These are phyloP conservation scores for Diaporthe eres DNA, from an alignment of 2,329 filamentous ascomycete species.

Conservation along the genomic window DNA sequence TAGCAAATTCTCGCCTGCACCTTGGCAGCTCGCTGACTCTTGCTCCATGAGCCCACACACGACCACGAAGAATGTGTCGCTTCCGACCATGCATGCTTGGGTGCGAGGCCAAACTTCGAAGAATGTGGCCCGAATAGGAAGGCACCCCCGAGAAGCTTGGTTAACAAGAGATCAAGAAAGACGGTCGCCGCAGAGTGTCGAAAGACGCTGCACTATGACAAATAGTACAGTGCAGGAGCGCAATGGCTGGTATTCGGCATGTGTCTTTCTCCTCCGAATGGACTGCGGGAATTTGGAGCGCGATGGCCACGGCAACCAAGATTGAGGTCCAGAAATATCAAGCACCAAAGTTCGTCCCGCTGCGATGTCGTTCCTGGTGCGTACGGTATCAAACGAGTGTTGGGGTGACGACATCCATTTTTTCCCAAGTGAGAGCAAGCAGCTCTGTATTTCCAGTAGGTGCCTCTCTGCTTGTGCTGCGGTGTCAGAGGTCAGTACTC, in stretches of 20 bases:
- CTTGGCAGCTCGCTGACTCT: background rate
- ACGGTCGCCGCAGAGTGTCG: background rate
- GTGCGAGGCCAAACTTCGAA: background rate
- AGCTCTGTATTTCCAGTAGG: background rate
- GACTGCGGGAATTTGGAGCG: background rate
- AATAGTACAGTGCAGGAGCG: background rate
- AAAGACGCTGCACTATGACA: slow-evolving; percentile 4
- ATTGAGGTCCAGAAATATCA: background rate
- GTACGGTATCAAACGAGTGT: background rate
- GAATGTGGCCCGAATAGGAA: slow-evolving; percentile 5
- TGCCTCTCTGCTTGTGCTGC: background rate
- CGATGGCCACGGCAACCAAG: background rate
- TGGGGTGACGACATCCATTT: background rate
- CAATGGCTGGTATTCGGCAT: background rate
- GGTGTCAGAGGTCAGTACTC: background rate
- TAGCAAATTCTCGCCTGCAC: background rate
- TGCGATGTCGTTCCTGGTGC: background rate
- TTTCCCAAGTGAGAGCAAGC: background rate
- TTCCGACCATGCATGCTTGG: background rate
- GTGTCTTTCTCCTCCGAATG: background rate
- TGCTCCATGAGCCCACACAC: background rate
- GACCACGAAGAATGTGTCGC: background rate
- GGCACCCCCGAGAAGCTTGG: background rate
- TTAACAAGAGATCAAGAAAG: background rate
- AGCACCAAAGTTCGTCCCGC: background rate